A percentile compares a stretch with the other conserved stretches of the same genome.
Conservation (phyloP, 2,329 filamentous ascomycete species). For the Colletotrichum ledebouriae region DNA sequence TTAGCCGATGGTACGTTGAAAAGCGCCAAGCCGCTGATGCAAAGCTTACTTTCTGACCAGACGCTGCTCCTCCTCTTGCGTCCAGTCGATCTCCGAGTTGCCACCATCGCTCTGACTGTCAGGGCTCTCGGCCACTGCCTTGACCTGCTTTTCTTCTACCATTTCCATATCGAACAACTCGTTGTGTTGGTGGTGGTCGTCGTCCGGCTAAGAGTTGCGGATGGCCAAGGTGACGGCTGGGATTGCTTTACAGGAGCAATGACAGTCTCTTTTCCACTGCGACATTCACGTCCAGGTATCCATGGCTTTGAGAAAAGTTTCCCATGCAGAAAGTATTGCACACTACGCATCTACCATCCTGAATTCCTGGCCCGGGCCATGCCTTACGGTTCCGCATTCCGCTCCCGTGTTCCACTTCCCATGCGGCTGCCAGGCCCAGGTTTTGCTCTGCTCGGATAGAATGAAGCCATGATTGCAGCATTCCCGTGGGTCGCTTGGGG, state of each 20-base stretch:
- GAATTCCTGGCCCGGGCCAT: not conserved
- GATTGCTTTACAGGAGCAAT: not conserved
- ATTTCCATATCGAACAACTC: conserved; percentile 11
- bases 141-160: conserved; percentile 27
- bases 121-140: conserved; percentile 18
- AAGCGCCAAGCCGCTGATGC: too few species aligned
- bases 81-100: conserved; percentile 44
- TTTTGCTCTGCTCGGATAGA: not conserved
- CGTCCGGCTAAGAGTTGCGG: not conserved
- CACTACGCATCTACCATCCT: not conserved
- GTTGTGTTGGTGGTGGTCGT: not conserved
- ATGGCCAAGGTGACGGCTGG: not conserved
- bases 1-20: not conserved
- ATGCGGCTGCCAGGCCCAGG: conserved; percentile 1
- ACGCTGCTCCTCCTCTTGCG: conserved; percentile 47
- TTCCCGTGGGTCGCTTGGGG: not conserved
- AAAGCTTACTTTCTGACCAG: conserved; percentile 48
- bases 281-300: not conserved
- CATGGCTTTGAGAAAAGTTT: conserved; percentile 7
- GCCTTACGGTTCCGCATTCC: conserved; percentile 23
- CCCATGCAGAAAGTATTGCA: not conserved
- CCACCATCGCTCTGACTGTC: conserved; percentile 28
- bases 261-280: not conserved
- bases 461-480: conserved; percentile 11
- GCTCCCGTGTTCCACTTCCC: conserved; percentile 18